Percentiles rank a stretch among this genome's conserved stretches.
Conservation (phyloP, 176 grass and related monocot species). For the Zoysia pacifica region DNA sequence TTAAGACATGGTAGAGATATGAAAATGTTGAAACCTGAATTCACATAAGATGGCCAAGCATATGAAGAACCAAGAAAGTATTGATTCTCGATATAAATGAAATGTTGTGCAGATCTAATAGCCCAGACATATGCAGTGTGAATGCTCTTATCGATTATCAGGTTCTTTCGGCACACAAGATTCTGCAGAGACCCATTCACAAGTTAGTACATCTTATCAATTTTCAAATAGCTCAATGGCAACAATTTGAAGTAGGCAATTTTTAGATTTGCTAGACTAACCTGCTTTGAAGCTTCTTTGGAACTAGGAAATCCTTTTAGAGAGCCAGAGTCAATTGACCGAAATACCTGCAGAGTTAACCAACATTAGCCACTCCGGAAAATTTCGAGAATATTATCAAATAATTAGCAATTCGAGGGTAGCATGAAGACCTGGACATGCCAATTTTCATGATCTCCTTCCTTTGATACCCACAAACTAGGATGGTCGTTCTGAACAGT, state of each 20-base stretch:
- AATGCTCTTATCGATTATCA: constrained; percentile 94
- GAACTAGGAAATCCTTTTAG: constrained; percentile 84
- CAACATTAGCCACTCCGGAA: constrained; percentile 31
- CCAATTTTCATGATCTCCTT: constrained; percentile 84
- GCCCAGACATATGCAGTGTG: constrained; percentile 92
- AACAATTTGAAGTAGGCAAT: neutral
- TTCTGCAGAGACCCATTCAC: constrained; percentile 59
- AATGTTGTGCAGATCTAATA: constrained; percentile 95
- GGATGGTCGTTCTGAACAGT: constrained; percentile 61
- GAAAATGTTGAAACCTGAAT: constrained; percentile 60
- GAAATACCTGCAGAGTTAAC: constrained; percentile 61
- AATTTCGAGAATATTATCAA: constrained; percentile 18
- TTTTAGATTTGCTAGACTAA: constrained; percentile 39
- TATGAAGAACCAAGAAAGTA: constrained; percentile 99
- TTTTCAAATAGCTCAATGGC: constrained; percentile 25
- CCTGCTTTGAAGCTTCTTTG: constrained; percentile 66
- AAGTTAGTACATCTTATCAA: constrained; percentile 2
- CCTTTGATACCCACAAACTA: constrained; percentile 65
- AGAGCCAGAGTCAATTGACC: constrained; percentile 97
- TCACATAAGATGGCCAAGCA: constrained; percentile 78
- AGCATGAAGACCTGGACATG: constrained; percentile 73
- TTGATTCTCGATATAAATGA: constrained; percentile 99
- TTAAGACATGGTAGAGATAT: neutral
- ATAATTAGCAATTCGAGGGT: constrained; percentile 28
- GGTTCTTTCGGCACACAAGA: constrained; percentile 84